Evolutionary conservation across 805 yeast genomes (phyloP).

Genomic region (Maudiozyma barnettii): DNA sequence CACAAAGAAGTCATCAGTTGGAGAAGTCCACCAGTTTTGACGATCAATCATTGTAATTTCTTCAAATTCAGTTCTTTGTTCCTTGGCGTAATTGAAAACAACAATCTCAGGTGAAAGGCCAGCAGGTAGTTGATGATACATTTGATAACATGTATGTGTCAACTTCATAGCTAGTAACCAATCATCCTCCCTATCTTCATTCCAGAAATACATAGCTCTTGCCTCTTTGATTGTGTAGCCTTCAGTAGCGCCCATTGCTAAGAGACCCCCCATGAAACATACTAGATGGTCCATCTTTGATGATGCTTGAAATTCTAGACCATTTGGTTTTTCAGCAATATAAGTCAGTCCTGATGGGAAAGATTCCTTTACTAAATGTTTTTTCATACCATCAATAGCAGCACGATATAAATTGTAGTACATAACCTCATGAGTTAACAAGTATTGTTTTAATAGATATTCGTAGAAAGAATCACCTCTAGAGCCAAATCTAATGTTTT

Average conservation of each 20-base stretch:
- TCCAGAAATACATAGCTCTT: conserved; percentile 47
- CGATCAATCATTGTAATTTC: neutral
- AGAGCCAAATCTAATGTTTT: conserved; percentile 69
- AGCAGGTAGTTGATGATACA: conserved; percentile 66
- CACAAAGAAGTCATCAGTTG: conserved; percentile 49
- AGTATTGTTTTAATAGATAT: conserved; percentile 73
- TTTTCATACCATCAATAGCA: conserved; percentile 67
- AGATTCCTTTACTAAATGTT: conserved; percentile 51
- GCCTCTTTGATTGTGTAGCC: conserved; percentile 54
- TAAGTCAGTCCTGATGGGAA: conserved; percentile 54
- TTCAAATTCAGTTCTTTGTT: conserved; percentile 9
- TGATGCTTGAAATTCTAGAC: conserved; percentile 46
- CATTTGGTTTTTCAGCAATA: conserved; percentile 69
- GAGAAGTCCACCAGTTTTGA: conserved; percentile 25
- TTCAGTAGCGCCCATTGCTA: conserved; percentile 82
- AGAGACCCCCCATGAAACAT: conserved; percentile 82
- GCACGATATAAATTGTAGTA: conserved; percentile 71
- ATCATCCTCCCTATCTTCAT: conserved; percentile 47
- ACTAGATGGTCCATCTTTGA: conserved; percentile 88
- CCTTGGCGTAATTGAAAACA: conserved; percentile 51
- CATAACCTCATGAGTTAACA: conserved; percentile 58
- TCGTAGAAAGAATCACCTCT: conserved; percentile 93
- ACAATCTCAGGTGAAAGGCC: conserved; percentile 88
- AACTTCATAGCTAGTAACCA: conserved; percentile 63
- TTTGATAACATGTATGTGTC: conserved; percentile 71